Conservation (phyloP, 2,329 filamentous ascomycete genomes). For the Tolypocladium sp. region DNA sequence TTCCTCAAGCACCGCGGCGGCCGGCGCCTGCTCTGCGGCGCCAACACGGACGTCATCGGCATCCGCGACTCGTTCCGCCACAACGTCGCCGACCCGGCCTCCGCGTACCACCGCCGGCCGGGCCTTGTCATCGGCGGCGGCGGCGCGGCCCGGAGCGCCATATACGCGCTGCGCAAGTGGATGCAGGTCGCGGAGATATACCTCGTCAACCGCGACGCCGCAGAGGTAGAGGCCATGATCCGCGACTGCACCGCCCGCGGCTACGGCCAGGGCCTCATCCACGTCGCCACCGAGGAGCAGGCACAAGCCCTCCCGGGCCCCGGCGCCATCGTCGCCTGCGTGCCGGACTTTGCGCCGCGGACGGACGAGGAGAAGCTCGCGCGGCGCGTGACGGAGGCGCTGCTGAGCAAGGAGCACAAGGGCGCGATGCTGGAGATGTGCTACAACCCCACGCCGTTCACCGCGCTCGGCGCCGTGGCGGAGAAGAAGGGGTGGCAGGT, state of each 20-base stretch:
- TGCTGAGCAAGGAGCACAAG: slow-evolving; percentile 40
- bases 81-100: slow-evolving; percentile 37
- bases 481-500: slow-evolving; percentile 60
- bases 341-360: slow-evolving; percentile 66
- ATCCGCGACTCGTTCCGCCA: slow-evolving; percentile 63
- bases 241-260: slow-evolving; percentile 50
- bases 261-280: slow-evolving; percentile 50
- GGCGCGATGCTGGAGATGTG: slow-evolving; percentile 75
- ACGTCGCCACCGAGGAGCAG: slow-evolving; percentile 53
- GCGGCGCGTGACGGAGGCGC: slow-evolving; percentile 43
- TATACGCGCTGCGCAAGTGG: slow-evolving; percentile 65
- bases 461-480: slow-evolving; percentile 53
- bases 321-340: slow-evolving; percentile 61
- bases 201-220: slow-evolving; percentile 63
- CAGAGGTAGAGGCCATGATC: slow-evolving; percentile 59
- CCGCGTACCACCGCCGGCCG: slow-evolving; percentile 47
- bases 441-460: slow-evolving; percentile 67
- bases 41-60: slow-evolving; percentile 75
- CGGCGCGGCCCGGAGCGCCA: slow-evolving; percentile 67
- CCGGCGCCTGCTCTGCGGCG: slow-evolving; percentile 52
- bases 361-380: slow-evolving; percentile 53
- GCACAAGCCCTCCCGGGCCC: slow-evolving; percentile 49
- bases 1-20: slow-evolving; percentile 49
- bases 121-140: slow-evolving; percentile 70
- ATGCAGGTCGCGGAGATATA: slow-evolving; percentile 62